Conservation (phyloP, 805 yeast species). For the Saccharomycopsis babjevae region DNA sequence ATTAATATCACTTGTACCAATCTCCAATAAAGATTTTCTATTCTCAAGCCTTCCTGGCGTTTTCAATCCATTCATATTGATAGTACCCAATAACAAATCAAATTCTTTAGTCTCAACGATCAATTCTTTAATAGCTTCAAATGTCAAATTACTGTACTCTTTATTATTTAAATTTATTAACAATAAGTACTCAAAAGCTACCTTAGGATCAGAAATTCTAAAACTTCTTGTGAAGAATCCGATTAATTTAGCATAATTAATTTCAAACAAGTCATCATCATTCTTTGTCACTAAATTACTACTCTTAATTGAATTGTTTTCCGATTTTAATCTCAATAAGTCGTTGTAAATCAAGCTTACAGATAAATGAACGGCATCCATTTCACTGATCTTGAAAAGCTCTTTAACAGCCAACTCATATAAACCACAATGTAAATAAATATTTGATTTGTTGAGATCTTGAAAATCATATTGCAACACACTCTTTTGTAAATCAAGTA, state of each 20-base stretch:
- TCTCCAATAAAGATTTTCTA: slow-evolving; percentile 53
- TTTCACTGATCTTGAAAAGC: slow-evolving; percentile 51
- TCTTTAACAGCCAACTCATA: slow-evolving; percentile 73
- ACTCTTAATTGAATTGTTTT: slow-evolving; percentile 22
- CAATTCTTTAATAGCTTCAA: slow-evolving; percentile 73
- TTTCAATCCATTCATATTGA: slow-evolving; percentile 65
- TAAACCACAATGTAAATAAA: slow-evolving; percentile 70
- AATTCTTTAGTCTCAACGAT: slow-evolving; percentile 83
- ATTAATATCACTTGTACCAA: slow-evolving; percentile 31
- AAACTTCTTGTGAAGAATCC: slow-evolving; percentile 78
- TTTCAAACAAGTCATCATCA: slow-evolving; percentile 26
- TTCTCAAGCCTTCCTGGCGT: slow-evolving; percentile 77
- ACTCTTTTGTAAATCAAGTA: slow-evolving; percentile 63
- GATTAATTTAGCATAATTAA: slow-evolving; percentile 45
- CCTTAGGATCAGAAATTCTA: slow-evolving; percentile 76
- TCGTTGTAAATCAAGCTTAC: slow-evolving; percentile 72
- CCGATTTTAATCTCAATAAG: slow-evolving; percentile 40
- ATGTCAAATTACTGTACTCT: slow-evolving; percentile 47
- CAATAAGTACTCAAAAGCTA: slow-evolving; percentile 82
- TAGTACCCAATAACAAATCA: slow-evolving; percentile 70
- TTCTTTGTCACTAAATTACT: slow-evolving; percentile 31
- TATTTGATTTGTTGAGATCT: slow-evolving; percentile 46
- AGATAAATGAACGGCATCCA: slow-evolving; percentile 84
- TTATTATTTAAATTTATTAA: slow-evolving; percentile 44
- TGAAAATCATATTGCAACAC: slow-evolving; percentile 62